Conservation (phyloP, 1,284 basidiomycete genomes). For the Ganoderma lucidum region DNA sequence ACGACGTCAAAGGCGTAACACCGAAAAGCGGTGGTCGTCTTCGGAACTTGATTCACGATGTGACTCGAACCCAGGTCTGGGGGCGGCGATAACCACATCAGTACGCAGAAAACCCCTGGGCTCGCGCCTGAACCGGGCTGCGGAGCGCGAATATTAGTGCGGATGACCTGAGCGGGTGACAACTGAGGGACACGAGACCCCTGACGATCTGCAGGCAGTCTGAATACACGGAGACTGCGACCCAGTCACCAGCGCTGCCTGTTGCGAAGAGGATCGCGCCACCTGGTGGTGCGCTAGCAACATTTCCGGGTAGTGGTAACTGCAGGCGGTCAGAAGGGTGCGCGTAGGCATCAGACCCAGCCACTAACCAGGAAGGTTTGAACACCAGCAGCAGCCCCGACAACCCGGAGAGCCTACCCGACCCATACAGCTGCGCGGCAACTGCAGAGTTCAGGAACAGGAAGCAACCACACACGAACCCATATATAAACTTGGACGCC, state of each 20-base stretch:
- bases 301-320: conserved; percentile 21
- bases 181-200: conserved; percentile 11
- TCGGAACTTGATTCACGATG: background rate
- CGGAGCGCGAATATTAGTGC: background rate
- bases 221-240: conserved; percentile 27
- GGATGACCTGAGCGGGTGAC: background rate
- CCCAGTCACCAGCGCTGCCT: conserved; percentile 24
- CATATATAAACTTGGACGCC: conserved; percentile 38
- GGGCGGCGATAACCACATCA: conserved; percentile 1
- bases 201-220: conserved; percentile 27
- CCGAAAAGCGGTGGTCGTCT: background rate
- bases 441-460: conserved; percentile 32
- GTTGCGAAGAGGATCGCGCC: conserved; percentile 31
- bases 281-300: conserved; percentile 26
- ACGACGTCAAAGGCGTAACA: background rate
- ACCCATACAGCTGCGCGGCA: conserved; percentile 31
- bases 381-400: conserved; percentile 32
- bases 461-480: conserved; percentile 40
- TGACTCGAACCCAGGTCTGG: background rate
- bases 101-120: conserved; percentile 27
- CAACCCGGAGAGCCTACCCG: conserved; percentile 30
- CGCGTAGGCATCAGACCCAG: background rate
- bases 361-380: conserved; percentile 30
- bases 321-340: background rate
- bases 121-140: conserved; percentile 32